Percentiles rank a stretch among this genome's conserved stretches.
Evolutionary conservation across 306 rosid species (phyloP).

Genomic region (Corylus avellana): DNA sequence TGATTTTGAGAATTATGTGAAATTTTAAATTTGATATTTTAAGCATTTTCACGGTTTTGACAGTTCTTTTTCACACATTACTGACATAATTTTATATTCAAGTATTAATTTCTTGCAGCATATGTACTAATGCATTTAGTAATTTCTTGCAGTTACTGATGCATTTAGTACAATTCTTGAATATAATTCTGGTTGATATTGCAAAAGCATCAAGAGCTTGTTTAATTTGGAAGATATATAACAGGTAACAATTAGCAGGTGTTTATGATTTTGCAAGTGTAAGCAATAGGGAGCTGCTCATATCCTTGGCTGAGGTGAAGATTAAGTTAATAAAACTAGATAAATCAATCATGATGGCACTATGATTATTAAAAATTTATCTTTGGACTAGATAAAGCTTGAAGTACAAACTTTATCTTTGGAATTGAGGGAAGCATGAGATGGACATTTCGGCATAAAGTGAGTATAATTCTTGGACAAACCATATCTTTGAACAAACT

Average conservation of each 20-base stretch:
- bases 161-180: neutral
- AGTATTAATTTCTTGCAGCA: too few relatives aligned
- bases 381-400: neutral
- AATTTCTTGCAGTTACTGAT: too few relatives aligned
- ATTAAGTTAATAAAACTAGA: neutral
- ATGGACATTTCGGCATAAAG: neutral
- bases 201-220: neutral
- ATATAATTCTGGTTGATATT: neutral
- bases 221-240: constrained; percentile 1
- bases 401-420: neutral
- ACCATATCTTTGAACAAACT: neutral
- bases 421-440: neutral
- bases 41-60: neutral
- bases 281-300: neutral
- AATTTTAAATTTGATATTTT: too few relatives aligned
- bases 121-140: too few relatives aligned
- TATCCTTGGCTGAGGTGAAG: constrained; percentile 5
- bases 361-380: neutral
- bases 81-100: too few relatives aligned
- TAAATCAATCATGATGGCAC: neutral
- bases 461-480: too few relatives aligned
- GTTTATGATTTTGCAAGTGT: neutral
- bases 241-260: neutral
- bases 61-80: neutral
- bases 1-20: too few relatives aligned